Percentiles rank a stretch among this genome's conserved stretches.
Evolutionary conservation across 768 basidiomycete species (phyloP).

Genomic region (Jaapia argillacea): DNA sequence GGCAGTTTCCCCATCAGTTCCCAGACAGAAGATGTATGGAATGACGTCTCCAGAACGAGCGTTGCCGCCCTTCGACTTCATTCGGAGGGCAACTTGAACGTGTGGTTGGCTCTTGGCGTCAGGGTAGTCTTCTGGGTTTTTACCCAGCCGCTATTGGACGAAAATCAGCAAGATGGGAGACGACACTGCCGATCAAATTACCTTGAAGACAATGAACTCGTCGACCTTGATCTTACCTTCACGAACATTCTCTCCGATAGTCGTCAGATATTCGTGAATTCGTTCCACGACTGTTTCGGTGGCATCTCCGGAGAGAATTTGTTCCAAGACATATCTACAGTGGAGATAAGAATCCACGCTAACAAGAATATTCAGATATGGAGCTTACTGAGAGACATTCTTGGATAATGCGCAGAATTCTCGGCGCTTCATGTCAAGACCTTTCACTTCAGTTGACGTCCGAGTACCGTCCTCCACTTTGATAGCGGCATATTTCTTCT

Average conservation of each 20-base stretch:
- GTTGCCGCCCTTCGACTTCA: conserved; percentile 76
- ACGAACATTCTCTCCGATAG: conserved; percentile 70
- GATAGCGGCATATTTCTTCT: conserved; percentile 98
- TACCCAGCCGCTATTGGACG: conserved; percentile 70
- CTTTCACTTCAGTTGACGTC: conserved; percentile 85
- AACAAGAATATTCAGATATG: neutral
- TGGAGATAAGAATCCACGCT: neutral
- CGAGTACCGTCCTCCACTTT: conserved; percentile 81
- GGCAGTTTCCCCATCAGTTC: conserved; percentile 58
- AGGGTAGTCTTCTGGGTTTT: conserved; percentile 95
- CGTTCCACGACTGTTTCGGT: conserved; percentile 84
- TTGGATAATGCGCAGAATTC: conserved; percentile 93
- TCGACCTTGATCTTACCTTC: conserved; percentile 75
- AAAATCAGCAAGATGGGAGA: neutral
- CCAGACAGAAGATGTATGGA: conserved; percentile 87
- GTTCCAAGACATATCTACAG: conserved; percentile 75
- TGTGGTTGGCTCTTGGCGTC: conserved; percentile 94
- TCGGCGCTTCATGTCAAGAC: conserved; percentile 97
- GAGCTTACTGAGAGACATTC: conserved; percentile 77
- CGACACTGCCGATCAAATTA: conserved; percentile 19
- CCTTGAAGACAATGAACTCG: conserved; percentile 93
- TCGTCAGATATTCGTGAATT: conserved; percentile 85
- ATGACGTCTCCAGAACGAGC: conserved; percentile 90
- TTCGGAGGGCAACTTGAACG: conserved; percentile 87
- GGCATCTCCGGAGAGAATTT: conserved; percentile 83